Evolutionary conservation across 495 filamentous ascomycete species (phyloP), one percentile per base, ranked within the genome.

Genomic region (Hypoxylon crocopeplum): DNA sequence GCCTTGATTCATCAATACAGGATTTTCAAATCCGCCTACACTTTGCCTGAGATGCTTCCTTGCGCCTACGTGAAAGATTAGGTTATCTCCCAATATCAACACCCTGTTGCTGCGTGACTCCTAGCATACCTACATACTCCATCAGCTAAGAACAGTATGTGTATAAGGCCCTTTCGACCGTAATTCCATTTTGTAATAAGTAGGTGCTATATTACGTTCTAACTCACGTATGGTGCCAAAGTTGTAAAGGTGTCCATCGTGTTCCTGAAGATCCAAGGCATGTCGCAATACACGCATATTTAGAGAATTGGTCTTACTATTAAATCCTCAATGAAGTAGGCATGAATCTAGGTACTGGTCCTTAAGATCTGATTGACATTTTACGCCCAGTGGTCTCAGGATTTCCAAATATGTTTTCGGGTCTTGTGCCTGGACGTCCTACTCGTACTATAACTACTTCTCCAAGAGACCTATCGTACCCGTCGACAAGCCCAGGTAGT

Each of bases 381-480:
- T 27, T 4, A 3, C 32, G 32, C 12, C 3, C 32, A 13, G n/a
- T 34, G 3, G 2, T 34, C 16, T 48, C 27, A 45, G 22, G 8
- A 40, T 47, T 37, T 69, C 67, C 6, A 69, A 50, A 39, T 60
- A 60, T 0, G 52, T 33, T 39, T 70, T 70, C 17, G 68, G 50
- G 39, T 68, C 61, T 11, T 15, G 21, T 20, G 47, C 49, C 54
- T 72, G 64, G 4, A 50, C 29, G 11, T 64, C 56, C 41, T 51
- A 69, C 41, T 63, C 42, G 10, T 29, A 21, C 17, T 58, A 42
- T 36, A 72, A 40, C 41, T 56, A 55, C 0, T 21, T 44, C 33
- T 50, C 58, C 7, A 68, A 27, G 17, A 63, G 21, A 29, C 48
- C 42, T 19, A 66, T 65, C 8, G 40, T 22, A 3, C 55, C 57